A percentile compares a stretch with the other conserved stretches of the same genome.
Evolutionary conservation across 1,284 basidiomycete species (phyloP).

Genomic region (Boletus holoroseus): DNA sequence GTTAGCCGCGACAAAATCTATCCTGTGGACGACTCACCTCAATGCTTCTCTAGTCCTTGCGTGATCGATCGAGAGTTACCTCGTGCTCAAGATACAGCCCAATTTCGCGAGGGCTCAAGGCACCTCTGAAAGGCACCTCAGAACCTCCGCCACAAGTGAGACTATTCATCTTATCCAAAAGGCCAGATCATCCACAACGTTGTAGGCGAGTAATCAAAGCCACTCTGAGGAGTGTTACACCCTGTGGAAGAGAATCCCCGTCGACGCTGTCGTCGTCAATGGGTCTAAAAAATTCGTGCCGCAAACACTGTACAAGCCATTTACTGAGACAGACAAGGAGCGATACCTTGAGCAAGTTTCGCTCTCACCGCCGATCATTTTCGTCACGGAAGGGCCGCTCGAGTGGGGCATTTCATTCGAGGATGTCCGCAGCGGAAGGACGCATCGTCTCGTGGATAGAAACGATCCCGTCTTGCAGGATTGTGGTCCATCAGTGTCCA

Average conservation of each 20-base stretch:
- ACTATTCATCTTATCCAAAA: not conserved
- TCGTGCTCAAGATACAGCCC: not conserved
- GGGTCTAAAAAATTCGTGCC: slow-evolving; percentile 45
- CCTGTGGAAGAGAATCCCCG: slow-evolving; percentile 14
- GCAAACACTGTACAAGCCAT: slow-evolving; percentile 61
- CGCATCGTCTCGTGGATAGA: slow-evolving; percentile 39
- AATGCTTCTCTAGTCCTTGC: not conserved
- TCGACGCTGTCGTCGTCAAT: slow-evolving; percentile 20
- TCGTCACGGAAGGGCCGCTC: slow-evolving; percentile 44
- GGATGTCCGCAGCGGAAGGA: slow-evolving; percentile 42
- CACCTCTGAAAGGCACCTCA: not conserved
- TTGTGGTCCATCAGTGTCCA: slow-evolving; percentile 65
- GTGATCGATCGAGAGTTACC: not conserved
- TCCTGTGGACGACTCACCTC: not conserved
- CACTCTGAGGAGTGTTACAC: slow-evolving; percentile 16
- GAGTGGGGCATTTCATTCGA: slow-evolving; percentile 55
- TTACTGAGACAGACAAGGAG: slow-evolving; percentile 61
- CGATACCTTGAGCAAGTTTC: slow-evolving; percentile 62
- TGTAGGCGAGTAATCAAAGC: slow-evolving; percentile 1
- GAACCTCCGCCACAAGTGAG: slow-evolving; percentile 9
- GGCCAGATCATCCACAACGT: not conserved
- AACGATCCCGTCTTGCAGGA: slow-evolving; percentile 57
- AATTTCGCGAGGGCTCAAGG: not conserved
- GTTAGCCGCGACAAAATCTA: not conserved
- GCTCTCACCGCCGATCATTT: slow-evolving; percentile 56